Conservation (phyloP, 257 asterid species). For the Eucommia ulmoides region DNA sequence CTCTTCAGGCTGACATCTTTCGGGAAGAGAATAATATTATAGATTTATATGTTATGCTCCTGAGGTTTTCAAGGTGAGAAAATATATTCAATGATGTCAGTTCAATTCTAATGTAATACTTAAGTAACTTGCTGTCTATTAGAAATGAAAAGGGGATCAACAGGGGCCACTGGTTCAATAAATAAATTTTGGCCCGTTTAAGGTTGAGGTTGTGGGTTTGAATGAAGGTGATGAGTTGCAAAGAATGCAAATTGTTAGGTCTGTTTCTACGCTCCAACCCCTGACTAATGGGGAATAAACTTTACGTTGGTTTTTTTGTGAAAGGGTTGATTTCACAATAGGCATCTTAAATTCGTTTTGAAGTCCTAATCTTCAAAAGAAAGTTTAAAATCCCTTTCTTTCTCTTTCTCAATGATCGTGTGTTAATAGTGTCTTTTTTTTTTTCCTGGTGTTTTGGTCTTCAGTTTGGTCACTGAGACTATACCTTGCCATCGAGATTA, state of each 20-base stretch:
- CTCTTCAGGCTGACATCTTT: conserved; percentile 77
- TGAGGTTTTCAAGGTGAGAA: conserved; percentile 86
- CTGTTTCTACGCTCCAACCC: neutral
- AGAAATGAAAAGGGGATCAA: no score
- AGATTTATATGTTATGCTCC: conserved; percentile 92
- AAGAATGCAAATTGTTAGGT: no score
- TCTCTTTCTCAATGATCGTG: no score
- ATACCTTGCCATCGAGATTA: conserved; percentile 89
- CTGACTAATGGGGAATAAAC: no score
- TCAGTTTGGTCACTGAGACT: conserved; percentile 90
- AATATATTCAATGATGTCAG: conserved; percentile 3
- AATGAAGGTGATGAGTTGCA: no score
- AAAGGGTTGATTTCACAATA: conserved; percentile 13
- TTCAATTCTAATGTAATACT: no score
- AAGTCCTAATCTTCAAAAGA: conserved; percentile 5
- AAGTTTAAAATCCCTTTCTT: no score
- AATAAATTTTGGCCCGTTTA: no score
- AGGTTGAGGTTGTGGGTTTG: no score
- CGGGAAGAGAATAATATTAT: conserved; percentile 64
- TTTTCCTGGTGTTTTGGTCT: conserved; percentile 22
- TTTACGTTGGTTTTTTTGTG: conserved; percentile 3
- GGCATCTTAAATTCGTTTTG: conserved; percentile 10
- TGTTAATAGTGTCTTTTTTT: no score
- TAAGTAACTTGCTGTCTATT: no score
- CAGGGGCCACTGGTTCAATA: no score